phyloP scores from a whole-genome alignment of 768 basidiomycete species.

The Serendipita sp. region DNA sequence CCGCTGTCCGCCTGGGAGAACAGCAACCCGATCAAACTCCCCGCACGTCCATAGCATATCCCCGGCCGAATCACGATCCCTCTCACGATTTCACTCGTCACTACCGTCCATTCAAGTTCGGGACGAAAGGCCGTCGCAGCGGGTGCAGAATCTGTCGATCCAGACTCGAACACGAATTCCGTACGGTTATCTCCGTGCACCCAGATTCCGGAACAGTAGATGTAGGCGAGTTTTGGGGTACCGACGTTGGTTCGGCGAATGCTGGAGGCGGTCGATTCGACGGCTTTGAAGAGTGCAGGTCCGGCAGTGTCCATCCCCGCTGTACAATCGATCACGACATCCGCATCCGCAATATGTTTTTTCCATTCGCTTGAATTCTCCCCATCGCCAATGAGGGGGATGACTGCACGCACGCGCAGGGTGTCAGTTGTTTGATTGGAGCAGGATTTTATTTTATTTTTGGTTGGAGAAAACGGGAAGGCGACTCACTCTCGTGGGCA shows the following conservation, averaged over 20 bases:
- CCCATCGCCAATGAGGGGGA: conserved; percentile 23
- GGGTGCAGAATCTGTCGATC: conserved; percentile 15
- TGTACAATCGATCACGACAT: conserved; percentile 16
- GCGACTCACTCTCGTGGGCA: conserved; percentile 26
- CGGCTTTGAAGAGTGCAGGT: conserved; percentile 18
- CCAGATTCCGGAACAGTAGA: conserved; percentile 34
- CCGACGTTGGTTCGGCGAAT: conserved; percentile 14
- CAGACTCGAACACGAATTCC: conserved; percentile 22
- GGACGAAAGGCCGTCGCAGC: conserved; percentile 23
- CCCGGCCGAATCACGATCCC: conserved; percentile 33
- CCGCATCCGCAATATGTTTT: not conserved
- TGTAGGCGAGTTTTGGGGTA: conserved; percentile 27
- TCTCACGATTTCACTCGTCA: conserved; percentile 21
- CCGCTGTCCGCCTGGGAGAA: conserved; percentile 23
- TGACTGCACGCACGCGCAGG: conserved; percentile 17
- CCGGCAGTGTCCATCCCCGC: conserved; percentile 13
- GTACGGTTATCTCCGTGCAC: conserved; percentile 26
- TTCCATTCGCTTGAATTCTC: conserved; percentile 17
- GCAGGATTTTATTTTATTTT: too few species aligned
- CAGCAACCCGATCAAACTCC: conserved; percentile 21
- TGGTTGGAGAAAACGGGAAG: not conserved
- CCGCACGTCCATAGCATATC: conserved; percentile 29
- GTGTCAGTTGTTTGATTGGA: not conserved
- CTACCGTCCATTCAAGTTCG: conserved; percentile 21
- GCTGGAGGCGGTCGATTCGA: conserved; percentile 23